Evolutionary conservation across 345 rosid species (phyloP).

Genomic region (Citrus sinensis): DNA sequence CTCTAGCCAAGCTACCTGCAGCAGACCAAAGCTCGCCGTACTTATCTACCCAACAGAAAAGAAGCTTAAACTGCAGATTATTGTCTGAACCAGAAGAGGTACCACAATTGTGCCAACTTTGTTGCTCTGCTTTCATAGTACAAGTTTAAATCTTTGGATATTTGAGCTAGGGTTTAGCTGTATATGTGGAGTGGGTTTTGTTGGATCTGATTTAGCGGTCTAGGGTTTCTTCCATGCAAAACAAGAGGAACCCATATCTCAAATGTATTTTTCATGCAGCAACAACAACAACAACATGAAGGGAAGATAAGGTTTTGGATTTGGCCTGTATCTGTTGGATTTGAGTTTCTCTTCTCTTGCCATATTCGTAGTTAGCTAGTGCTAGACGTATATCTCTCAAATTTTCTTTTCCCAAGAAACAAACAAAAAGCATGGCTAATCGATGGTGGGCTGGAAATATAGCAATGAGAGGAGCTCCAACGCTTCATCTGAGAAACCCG

Average conservation of each 20-base stretch:
- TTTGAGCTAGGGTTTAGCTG: not conserved
- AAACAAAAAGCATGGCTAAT: constrained; percentile 49
- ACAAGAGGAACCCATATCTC: constrained; percentile 34
- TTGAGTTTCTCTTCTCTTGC: constrained; percentile 7
- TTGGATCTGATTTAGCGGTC: constrained; percentile 25
- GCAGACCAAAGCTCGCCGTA: not conserved
- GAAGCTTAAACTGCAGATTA: not conserved
- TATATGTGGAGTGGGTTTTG: constrained; percentile 6
- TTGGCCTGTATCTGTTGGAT: constrained; percentile 24
- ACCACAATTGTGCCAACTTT: not conserved
- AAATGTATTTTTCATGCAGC: constrained; percentile 26
- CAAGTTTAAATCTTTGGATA: constrained; percentile 5
- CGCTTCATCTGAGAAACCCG: constrained; percentile 47
- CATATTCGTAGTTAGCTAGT: too few relatives aligned
- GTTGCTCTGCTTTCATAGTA: not conserved
- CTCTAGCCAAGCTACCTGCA: not conserved
- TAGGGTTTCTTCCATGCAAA: constrained; percentile 41
- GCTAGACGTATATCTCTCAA: too few relatives aligned
- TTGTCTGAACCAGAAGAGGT: not conserved
- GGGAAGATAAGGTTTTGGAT: constrained; percentile 21
- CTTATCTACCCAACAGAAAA: not conserved
- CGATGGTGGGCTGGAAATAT: constrained; percentile 86
- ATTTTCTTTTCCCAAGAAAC: not conserved
- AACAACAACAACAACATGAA: not conserved
- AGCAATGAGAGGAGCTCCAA: constrained; percentile 56